Percentiles rank a stretch among this genome's conserved stretches.
These are phyloP conservation scores for Microstroma glucosiphilum DNA, from an alignment of 1,284 basidiomycete genomes.

Conservation along the genomic window DNA sequence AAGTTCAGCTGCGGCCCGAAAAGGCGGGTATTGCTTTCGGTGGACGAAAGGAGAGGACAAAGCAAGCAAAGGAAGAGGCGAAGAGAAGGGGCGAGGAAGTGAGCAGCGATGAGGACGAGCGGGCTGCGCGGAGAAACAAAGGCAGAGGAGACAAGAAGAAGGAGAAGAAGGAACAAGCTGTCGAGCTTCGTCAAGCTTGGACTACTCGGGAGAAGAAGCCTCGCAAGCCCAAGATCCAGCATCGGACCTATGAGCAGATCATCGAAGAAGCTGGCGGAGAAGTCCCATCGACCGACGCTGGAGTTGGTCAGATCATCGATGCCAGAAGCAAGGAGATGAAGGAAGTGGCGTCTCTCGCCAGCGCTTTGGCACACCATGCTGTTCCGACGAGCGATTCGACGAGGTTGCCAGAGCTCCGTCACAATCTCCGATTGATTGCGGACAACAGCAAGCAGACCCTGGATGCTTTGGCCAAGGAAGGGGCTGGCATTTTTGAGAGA, in stretches of 20 bases:
- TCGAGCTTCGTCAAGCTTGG: constrained; percentile 24
- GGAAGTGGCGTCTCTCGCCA: constrained; percentile 31
- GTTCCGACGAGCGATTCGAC: constrained; percentile 70
- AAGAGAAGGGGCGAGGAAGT: constrained; percentile 25
- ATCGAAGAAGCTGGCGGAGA: constrained; percentile 28
- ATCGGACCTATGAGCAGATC: constrained; percentile 49
- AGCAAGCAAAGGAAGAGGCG: constrained; percentile 37
- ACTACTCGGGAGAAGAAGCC: constrained; percentile 28
- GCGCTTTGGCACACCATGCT: constrained; percentile 23
- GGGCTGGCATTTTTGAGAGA: constrained; percentile 70
- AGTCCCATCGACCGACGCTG: constrained; percentile 1
- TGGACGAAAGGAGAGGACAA: constrained; percentile 44
- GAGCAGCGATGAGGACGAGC: constrained; percentile 28
- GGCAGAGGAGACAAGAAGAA: constrained; percentile 7
- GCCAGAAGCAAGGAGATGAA: constrained; percentile 31
- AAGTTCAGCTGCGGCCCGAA: constrained; percentile 45
- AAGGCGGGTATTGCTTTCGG: constrained; percentile 47
- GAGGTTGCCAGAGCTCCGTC: constrained; percentile 86
- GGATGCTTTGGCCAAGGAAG: constrained; percentile 80
- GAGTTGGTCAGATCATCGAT: constrained; percentile 33
- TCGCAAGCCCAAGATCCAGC: constrained; percentile 35
- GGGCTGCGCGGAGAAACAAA: constrained; percentile 58
- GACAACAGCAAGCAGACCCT: constrained; percentile 75
- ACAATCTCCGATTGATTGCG: constrained; percentile 81
- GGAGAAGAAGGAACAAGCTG: not conserved